A percentile compares a stretch with the other conserved stretches of the same genome.
Evolutionary conservation across 495 filamentous ascomycete species (phyloP).

Genomic region (Xanthoparmelia taractica): DNA sequence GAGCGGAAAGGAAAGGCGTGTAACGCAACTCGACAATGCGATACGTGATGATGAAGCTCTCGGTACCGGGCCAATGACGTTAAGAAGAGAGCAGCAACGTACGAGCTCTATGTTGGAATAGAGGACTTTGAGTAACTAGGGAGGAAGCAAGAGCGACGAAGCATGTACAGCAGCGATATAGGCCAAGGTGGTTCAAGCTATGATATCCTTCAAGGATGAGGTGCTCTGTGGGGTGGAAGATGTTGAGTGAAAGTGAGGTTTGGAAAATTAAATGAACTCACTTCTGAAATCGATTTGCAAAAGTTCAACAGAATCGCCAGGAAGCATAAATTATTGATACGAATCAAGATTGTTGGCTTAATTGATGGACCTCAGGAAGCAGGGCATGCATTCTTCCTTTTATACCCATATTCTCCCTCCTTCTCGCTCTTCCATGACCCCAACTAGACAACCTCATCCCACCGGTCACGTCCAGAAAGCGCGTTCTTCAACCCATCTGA

Average conservation of each 20-base stretch:
- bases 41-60: neutral
- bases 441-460: neutral
- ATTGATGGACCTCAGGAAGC: neutral
- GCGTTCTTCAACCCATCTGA: neutral
- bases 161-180: neutral
- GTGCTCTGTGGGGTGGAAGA: neutral
- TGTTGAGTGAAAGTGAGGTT: slow-evolving; percentile 7
- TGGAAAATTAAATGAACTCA: neutral
- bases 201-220: neutral
- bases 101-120: neutral
- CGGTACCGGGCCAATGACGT: neutral
- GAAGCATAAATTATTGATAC: neutral
- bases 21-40: neutral
- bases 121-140: neutral
- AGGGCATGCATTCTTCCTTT: neutral
- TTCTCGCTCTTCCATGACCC: neutral
- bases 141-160: neutral
- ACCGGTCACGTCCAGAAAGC: slow-evolving; percentile 1
- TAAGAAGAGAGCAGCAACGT: neutral
- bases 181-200: neutral
- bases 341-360: neutral
- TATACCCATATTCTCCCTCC: slow-evolving; percentile 7
- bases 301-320: neutral
- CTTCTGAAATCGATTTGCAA: neutral
- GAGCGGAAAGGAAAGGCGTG: neutral